phyloP scores from a whole-genome alignment of 305 asterid species.

The Fraxinus angustifolia region DNA sequence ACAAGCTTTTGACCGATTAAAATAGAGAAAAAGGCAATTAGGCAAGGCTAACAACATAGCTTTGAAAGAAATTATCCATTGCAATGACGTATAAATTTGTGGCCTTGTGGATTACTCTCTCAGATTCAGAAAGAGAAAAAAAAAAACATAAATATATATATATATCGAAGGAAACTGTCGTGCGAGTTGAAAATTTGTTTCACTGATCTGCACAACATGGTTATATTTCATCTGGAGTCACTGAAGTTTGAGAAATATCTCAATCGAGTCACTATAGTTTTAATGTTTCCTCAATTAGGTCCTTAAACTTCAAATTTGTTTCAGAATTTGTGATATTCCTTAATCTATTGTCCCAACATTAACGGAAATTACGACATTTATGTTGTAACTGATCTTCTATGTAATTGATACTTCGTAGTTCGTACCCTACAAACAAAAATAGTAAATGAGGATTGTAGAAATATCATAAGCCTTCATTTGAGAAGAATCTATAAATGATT shows the following conservation, averaged over 20 bases:
- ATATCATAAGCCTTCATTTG: neutral
- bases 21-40: neutral
- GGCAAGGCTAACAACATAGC: neutral
- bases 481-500: neutral
- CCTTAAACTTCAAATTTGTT: neutral
- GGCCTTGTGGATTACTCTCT: neutral
- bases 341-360: neutral
- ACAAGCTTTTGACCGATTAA: neutral
- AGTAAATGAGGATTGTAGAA: neutral
- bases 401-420: no score
- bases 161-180: neutral
- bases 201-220: neutral
- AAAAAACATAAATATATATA: no score
- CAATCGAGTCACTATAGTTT: neutral
- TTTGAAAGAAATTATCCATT: neutral
- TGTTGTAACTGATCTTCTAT: neutral
- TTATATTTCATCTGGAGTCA: neutral
- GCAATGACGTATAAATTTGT: neutral
- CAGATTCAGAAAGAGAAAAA: neutral
- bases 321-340: neutral
- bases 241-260: neutral
- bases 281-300: neutral
- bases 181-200: neutral
- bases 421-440: neutral
- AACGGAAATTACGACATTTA: neutral